Base-by-base conservation (phyloP, 208 protist species). In the Crithidia sp. region DNA sequence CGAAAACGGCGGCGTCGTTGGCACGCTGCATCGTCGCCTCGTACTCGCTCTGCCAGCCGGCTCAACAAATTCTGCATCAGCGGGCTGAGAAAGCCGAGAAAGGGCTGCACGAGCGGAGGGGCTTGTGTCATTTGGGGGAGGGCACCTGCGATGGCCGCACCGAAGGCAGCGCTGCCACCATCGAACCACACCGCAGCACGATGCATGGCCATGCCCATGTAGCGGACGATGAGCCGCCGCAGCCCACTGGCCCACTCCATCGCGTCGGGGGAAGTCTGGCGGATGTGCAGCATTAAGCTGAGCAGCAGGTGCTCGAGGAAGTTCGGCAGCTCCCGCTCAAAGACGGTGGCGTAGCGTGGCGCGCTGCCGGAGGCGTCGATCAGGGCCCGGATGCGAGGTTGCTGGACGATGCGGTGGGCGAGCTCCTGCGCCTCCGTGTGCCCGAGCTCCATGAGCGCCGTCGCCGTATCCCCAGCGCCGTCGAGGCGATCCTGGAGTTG, bases 111-210 rank as follows among this genome's bases (percentile, higher is more conserved):
- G 57, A 61, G 45, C 17, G 65, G 65, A 50, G 40, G 71, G 36
- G 14, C 14, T 8, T 41, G 14, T n/a, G 19, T 54, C 41, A 67
- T 64, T 58, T 71, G 64, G 39, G 67, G 57, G 16, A 77, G 5
- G 0, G 57, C 54, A 39, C 37, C 57, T 2, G 72, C 64, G 45
- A 77, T 39, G 37, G 49, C 58, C 16, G 65, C 43, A n/a, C 68
- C 49, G 14, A 77, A 53, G 14, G 65, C 50, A 14, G 14, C 14
- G 65, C 65, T 56, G 41, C 65, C 72, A 4, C 66, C 44, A 9
- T 77, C 58, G 14, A 83, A 88, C 84, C 84, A 88, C 39, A 53
- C 28, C n/a, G 73, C n/a, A 10, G 84, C 44, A 4, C 80, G 79
- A 14, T 59, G 49, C 52, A 77, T 45, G 5, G 58, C 41, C 52